Evolutionary conservation across 2,329 filamentous ascomycete genomes (phyloP), one percentile per base, ranked within the genome.

Genomic region (Arthrobotrys conoides): DNA sequence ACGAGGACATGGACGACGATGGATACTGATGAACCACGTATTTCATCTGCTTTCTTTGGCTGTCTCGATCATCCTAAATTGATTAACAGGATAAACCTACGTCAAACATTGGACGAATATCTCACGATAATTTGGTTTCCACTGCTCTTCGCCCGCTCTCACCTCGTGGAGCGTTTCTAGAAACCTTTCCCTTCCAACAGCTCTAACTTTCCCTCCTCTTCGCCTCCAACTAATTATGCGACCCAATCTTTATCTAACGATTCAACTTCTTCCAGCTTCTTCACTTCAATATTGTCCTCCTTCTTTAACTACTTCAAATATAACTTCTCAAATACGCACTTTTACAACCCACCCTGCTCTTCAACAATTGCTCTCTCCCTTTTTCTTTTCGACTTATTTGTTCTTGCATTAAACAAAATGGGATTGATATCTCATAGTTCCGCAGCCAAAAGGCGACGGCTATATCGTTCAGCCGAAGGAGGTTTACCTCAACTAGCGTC

Each of bases 1-100:
- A 78, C 5, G 70, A 73, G 12, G 73, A 71, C 8, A 70, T 72
- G 53, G 71, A 72, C 63, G 68, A 78, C 22, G 55, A 68, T 27
- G 57, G 36, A 0, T 61, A 61, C 20, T 59, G 10, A 59, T 38
- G 30, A 18, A 18, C 38, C 20, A 41, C 6, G 1, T 36, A 18
- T 33, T 51, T 1, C 12, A 10, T 1, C 22, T 18, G 22, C n/a
- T 27, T 16, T 12, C 3, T 6, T 14, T 27, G 48, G 6, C 3
- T 16, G 5, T 16, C 20, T 51, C 12, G 20, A 51, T 46, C 44
- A 18, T 18, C n/a, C 1, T 20, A 20, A 1, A 3, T 30, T 46
- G 44, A 46, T 46, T n/a, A 20, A 46, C 44, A 12, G 44, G n/a
- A 10, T 20, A 4, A 10, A 18, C 4, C n/a, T 46, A 30, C 3